Evolutionary conservation across 805 yeast genomes (phyloP).

Genomic region (Zygotorulaspora chibaensis): DNA sequence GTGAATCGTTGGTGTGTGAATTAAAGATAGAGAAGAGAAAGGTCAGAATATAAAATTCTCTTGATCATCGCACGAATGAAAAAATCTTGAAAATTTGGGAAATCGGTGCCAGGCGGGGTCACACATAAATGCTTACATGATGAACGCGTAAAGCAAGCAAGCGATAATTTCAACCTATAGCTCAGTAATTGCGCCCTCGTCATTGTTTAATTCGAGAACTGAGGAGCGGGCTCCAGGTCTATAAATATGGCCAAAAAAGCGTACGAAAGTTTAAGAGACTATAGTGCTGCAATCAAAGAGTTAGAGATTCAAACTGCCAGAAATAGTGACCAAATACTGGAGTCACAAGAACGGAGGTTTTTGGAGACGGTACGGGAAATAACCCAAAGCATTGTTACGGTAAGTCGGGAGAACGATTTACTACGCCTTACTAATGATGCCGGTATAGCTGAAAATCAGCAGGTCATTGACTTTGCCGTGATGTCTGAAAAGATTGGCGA

Average conservation of each 20-base stretch:
- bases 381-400: conserved; percentile 19
- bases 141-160: too few species aligned
- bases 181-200: too few species aligned
- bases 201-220: neutral
- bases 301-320: conserved; percentile 17
- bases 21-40: neutral
- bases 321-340: conserved; percentile 17
- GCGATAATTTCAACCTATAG: too few species aligned
- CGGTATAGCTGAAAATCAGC: neutral
- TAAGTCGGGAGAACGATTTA: conserved; percentile 23
- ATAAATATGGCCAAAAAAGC: neutral
- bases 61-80: too few species aligned
- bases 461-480: conserved; percentile 17
- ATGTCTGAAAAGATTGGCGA: conserved; percentile 19
- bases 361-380: conserved; percentile 20
- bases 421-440: conserved; percentile 7
- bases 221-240: neutral
- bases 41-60: neutral
- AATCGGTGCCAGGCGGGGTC: too few species aligned
- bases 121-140: too few species aligned
- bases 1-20: neutral
- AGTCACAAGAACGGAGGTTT: conserved; percentile 22
- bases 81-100: too few species aligned
- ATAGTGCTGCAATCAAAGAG: conserved; percentile 9
- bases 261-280: conserved; percentile 3